These are phyloP conservation scores for Neofusicoccum parvum DNA, from an alignment of 2,329 filamentous ascomycete species.

Conservation along the genomic window DNA sequence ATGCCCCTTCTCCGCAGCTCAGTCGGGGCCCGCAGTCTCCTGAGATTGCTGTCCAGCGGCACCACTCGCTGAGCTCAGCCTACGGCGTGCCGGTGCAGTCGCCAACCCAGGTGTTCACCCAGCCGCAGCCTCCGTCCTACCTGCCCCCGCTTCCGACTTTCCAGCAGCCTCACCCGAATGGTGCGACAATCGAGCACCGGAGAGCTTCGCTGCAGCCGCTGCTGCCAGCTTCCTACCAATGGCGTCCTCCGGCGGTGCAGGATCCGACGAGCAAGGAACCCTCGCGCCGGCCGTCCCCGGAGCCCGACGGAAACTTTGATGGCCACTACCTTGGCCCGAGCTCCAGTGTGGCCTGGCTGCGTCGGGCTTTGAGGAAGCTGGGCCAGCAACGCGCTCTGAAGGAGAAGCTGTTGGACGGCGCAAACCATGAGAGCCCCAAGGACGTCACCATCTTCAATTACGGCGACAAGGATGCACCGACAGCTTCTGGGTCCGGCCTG, in stretches of 20 bases:
- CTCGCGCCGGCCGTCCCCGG: slow-evolving; percentile 13
- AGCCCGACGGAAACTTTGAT: slow-evolving; percentile 19
- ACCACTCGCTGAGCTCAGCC: slow-evolving; percentile 4
- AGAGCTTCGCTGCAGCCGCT: slow-evolving; percentile 11
- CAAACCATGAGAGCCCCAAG: background rate
- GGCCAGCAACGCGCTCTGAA: slow-evolving; percentile 9
- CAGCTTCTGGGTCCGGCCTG: background rate
- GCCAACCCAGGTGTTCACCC: background rate
- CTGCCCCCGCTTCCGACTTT: slow-evolving; percentile 9
- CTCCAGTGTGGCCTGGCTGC: slow-evolving; percentile 11
- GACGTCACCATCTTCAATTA: slow-evolving; percentile 17
- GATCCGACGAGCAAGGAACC: slow-evolving; percentile 11
- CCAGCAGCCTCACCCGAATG: slow-evolving; percentile 3
- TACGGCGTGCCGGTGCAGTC: background rate
- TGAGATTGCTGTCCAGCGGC: background rate
- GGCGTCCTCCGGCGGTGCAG: slow-evolving; percentile 3
- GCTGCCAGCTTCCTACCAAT: background rate
- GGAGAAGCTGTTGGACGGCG: background rate
- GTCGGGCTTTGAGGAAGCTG: slow-evolving; percentile 14
- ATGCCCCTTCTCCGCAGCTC: background rate
- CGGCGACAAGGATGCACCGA: slow-evolving; percentile 8
- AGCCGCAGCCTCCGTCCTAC: slow-evolving; percentile 2
- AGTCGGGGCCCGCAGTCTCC: background rate
- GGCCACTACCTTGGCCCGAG: slow-evolving; percentile 7
- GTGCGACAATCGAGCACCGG: background rate